Base-by-base conservation (phyloP, 176 grass and related monocot species). In the Rhynchospora breviuscula region DNA sequence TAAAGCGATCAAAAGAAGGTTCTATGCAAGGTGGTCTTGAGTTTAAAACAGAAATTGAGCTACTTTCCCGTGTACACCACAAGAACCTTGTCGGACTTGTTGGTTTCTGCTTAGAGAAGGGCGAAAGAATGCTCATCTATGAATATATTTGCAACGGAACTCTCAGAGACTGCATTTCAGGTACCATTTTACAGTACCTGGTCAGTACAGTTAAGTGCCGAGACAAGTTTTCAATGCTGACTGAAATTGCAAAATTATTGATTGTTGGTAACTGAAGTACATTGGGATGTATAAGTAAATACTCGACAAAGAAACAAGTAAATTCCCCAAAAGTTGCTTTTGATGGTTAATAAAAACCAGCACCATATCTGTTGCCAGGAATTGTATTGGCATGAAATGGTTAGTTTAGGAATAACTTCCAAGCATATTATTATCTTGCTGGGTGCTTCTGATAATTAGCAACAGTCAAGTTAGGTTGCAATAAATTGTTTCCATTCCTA, bases 11-110 rank as follows among this genome's bases (percentile, higher is more conserved):
- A 13, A 87, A 90, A 19, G 79, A 91, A 88, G 90, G 92, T 82
- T 95, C 95, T 21, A 89, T 72, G 79, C 95, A 98, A 84, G 95
- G 92, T 29, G 89, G 89, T 26, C 86, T 90, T 63, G 95, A 98
- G 69, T 95, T 98, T 90, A 95, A 95, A 78, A 95, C 90, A 66
- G 95, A 98, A 91, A 94, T 98, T 22, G 92, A 98, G 84, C 84
- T 98, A 21, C 89, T 98, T 79, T 93, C 92, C 0, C 88, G 92
- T 23, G 95, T 98, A 29, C 95, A 98, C 84, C 95, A 95, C 86
- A 95, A 88, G 68, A 98, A 98, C 57, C 84, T 98, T 59, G 92
- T 98, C 35, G 84, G 81, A 72, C 89, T 95, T 19, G 91, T 98
- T 4, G 92, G 95, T 56, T 98, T 98, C 87, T 95, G 92, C 88